These are phyloP conservation scores for Cyberlindnera galapagoensis DNA, from an alignment of 805 yeast genomes.

Conservation along the genomic window DNA sequence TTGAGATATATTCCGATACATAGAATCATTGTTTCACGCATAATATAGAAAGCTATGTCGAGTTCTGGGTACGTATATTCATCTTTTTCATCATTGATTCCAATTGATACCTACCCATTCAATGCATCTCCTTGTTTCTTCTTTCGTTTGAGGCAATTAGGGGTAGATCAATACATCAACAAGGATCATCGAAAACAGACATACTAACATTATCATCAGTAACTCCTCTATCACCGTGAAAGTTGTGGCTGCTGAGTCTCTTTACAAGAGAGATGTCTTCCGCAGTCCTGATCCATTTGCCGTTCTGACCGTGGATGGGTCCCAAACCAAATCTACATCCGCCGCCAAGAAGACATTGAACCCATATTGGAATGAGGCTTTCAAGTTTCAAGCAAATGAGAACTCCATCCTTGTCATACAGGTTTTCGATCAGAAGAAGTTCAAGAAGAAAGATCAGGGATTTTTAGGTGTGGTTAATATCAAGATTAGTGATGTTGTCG, in stretches of 20 bases:
- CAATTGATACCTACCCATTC: no score
- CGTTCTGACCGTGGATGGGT: constrained; percentile 94
- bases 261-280: constrained; percentile 91
- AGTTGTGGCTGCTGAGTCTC: constrained; percentile 92
- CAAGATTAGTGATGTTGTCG: constrained; percentile 82
- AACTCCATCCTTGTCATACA: constrained; percentile 86
- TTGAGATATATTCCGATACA: no score
- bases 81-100: no score
- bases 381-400: constrained; percentile 69
- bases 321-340: constrained; percentile 90
- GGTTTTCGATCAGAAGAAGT: constrained; percentile 94
- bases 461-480: constrained; percentile 94
- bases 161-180: no score
- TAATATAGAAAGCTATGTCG: no score
- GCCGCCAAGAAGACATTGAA: constrained; percentile 90
- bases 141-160: no score
- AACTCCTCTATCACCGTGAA: constrained; percentile 38
- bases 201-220: constrained; percentile 8
- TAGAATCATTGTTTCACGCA: no score
- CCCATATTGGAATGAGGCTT: constrained; percentile 97
- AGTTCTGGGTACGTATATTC: no score
- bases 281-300: constrained; percentile 98
- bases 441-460: constrained; percentile 97
- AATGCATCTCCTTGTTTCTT: no score
- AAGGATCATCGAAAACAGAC: no score